Base-by-base conservation (phyloP, 1,284 basidiomycete genomes). In the Trichosporon coremiiforme region DNA sequence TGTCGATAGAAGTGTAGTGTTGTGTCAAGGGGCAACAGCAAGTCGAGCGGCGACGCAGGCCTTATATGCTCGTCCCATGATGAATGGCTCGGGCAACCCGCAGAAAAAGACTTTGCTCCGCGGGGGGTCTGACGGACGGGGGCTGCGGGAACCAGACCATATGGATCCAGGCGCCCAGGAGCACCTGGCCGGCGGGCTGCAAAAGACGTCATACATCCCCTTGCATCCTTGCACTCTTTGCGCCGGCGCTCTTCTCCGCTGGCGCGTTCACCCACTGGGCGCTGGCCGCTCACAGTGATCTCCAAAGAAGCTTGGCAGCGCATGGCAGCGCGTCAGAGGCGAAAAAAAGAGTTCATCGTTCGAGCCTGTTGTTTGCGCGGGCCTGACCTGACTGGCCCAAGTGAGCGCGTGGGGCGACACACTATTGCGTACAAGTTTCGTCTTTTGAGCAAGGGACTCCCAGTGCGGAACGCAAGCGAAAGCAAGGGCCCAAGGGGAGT, bases 181-280 rank as follows among this genome's bases (percentile, higher is more conserved):
- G n/a, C 45, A 1, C 4, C 20, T 20, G 33, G 45, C 45, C 15
- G n/a, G 47, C 47, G 47, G 47, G 17, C 20, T 7, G 20, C n/a
- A 22, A 53, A 53, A 53, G 47, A 53, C 47, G 47, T 53, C 47
- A 53, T 53, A n/a, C n/a, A 4, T n/a, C 47, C n/a, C 36, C 36
- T 38, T 38, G 36, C 36, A 38, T 38, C 36, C 36, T 38, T 38
- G n/a, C n/a, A 10, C 36, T 10, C 10, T 38, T 33, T 8, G 33
- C 8, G 33, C 33, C 4, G 36, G 36, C 36, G 36, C 8, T 38
- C 36, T 38, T 7, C 36, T 12, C 36, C 36, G 36, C 36, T 12
- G 6, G 10, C 2, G 36, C 33, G 33, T 8, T 33, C 33, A n/a
- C n/a, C 33, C 33, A 33, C n/a, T n/a, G n/a, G n/a, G n/a, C n/a